Conservation (phyloP, 306 rosid genomes). For the Corylus americana region DNA sequence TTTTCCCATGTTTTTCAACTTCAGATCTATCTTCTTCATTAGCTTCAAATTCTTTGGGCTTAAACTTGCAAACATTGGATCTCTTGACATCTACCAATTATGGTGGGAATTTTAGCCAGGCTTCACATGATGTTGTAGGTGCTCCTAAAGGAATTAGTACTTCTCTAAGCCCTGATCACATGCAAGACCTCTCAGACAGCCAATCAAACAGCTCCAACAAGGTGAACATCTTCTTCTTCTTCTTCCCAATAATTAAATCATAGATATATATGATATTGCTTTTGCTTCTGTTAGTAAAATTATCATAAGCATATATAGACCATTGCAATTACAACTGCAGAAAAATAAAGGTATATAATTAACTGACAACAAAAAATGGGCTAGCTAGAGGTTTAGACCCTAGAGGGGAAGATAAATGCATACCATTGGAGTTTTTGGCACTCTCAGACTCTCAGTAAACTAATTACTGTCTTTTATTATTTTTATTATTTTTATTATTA, state of each 20-base stretch:
- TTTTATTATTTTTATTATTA: neutral
- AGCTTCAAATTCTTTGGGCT: conserved; percentile 39
- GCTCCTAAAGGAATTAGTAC: conserved; percentile 16
- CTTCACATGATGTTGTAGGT: conserved; percentile 29
- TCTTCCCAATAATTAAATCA: neutral
- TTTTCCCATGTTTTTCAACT: conserved; percentile 20
- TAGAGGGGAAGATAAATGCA: neutral
- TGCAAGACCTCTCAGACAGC: conserved; percentile 37
- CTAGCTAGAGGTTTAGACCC: neutral
- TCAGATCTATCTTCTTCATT: conserved; percentile 34
- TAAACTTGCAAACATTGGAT: conserved; percentile 36
- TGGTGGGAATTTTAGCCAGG: conserved; percentile 2
- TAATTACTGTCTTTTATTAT: too few relatives aligned
- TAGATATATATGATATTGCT: neutral
- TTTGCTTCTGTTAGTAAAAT: neutral
- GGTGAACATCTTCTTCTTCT: conserved; percentile 28
- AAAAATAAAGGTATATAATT: neutral
- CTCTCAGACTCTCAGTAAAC: too few relatives aligned
- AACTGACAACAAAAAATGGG: neutral
- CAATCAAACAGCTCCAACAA: conserved; percentile 52
- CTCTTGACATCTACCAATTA: conserved; percentile 29
- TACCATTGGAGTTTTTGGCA: too few relatives aligned
- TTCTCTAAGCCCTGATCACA: conserved; percentile 26
- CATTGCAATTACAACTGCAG: neutral
- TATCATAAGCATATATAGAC: neutral